Conservation (phyloP, 2,329 filamentous ascomycete genomes). For the Cladophialophora bantiana region DNA sequence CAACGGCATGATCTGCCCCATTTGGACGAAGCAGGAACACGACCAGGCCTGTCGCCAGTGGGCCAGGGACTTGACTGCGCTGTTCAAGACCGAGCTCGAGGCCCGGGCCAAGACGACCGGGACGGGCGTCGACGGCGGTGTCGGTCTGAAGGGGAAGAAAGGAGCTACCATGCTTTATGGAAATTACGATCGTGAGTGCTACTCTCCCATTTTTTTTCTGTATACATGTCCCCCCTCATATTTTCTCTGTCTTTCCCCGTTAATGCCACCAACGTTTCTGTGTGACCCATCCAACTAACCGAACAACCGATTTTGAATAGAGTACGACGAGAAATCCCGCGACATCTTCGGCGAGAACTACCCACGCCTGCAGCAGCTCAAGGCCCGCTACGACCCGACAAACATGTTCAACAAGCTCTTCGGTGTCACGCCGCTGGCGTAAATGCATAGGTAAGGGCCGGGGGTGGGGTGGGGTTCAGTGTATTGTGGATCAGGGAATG, state of each 20-base stretch:
- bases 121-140: constrained; percentile 20
- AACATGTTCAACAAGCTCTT: constrained; percentile 58
- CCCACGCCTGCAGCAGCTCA: constrained; percentile 50
- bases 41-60: constrained; percentile 50
- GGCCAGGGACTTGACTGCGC: constrained; percentile 47
- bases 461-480: background rate
- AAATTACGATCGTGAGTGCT: constrained; percentile 40
- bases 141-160: constrained; percentile 29
- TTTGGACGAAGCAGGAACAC: constrained; percentile 51
- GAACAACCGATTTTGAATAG: constrained; percentile 12
- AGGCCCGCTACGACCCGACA: constrained; percentile 56
- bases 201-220: background rate
- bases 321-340: constrained; percentile 39
- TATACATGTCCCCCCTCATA: background rate
- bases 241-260: background rate
- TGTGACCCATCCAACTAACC: background rate
- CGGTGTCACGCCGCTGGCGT: constrained; percentile 41
- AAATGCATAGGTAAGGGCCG: background rate
- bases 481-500: background rate
- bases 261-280: background rate
- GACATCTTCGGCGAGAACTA: constrained; percentile 58
- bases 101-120: constrained; percentile 25
- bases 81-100: constrained; percentile 42
- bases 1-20: constrained; percentile 52
- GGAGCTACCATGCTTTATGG: constrained; percentile 38